phyloP scores from a whole-genome alignment of 495 filamentous ascomycete genomes.

The Penicillium paradoxum region DNA sequence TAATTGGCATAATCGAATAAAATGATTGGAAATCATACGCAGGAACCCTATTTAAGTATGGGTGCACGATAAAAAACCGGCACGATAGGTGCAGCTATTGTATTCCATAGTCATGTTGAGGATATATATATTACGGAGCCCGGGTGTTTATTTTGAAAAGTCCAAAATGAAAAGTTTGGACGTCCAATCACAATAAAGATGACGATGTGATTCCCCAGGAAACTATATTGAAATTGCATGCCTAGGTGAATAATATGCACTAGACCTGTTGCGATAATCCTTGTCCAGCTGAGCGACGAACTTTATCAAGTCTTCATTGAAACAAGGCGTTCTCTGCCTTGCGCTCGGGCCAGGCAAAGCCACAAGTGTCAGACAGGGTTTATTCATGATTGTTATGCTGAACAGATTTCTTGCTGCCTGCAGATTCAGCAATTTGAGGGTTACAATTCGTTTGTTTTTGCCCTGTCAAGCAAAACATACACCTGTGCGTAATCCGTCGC shows the following conservation, averaged over 20 bases:
- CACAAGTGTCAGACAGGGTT: conserved; percentile 1
- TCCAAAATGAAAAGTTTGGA: background rate
- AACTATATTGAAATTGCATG: background rate
- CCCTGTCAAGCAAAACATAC: background rate
- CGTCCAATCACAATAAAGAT: background rate
- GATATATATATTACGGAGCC: background rate
- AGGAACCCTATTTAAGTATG: background rate
- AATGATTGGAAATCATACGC: background rate
- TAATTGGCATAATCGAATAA: background rate
- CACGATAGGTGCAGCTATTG: background rate
- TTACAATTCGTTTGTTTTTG: background rate
- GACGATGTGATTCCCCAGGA: background rate
- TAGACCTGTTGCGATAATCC: background rate
- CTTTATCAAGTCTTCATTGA: conserved; percentile 1
- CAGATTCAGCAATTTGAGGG: no score
- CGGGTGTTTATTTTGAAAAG: background rate
- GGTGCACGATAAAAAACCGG: background rate
- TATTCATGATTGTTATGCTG: background rate
- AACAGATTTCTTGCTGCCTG: background rate
- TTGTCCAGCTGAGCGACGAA: conserved; percentile 14
- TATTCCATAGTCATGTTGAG: background rate
- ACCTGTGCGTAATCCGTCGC: background rate
- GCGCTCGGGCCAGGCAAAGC: conserved; percentile 15
- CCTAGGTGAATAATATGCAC: background rate
- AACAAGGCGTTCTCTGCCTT: conserved; percentile 18